These are phyloP conservation scores for Suhomyces panamericanus DNA, from an alignment of 1,139 yeast species.

Conservation along the genomic window DNA sequence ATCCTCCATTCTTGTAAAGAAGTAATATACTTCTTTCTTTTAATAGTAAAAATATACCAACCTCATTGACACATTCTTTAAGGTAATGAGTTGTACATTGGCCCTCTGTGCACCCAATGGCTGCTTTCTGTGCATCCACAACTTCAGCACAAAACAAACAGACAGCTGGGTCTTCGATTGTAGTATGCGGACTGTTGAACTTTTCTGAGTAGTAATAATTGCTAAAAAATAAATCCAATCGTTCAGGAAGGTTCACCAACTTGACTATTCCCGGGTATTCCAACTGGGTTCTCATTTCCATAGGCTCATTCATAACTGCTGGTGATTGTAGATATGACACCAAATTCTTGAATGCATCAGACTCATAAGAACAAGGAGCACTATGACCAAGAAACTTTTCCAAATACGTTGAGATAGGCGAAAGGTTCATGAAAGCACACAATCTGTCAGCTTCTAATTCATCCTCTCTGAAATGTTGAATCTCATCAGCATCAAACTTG, in stretches of 20 bases:
- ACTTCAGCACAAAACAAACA: constrained; percentile 81
- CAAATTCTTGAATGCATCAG: constrained; percentile 19
- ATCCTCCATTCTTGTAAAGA: constrained; percentile 71
- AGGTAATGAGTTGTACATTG: constrained; percentile 67
- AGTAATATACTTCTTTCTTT: constrained; percentile 70
- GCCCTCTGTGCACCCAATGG: constrained; percentile 55
- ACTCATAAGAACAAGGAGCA: constrained; percentile 14
- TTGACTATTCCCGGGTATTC: constrained; percentile 70
- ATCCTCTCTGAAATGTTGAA: constrained; percentile 16
- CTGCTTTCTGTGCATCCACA: constrained; percentile 62
- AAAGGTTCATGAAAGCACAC: constrained; percentile 54
- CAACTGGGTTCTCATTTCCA: constrained; percentile 26
- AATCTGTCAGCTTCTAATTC: constrained; percentile 59
- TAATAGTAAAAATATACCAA: constrained; percentile 80
- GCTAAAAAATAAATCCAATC: constrained; percentile 70
- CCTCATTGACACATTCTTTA: constrained; percentile 65
- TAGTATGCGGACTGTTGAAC: constrained; percentile 39
- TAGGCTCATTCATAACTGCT: background rate
- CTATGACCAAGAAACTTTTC: constrained; percentile 7
- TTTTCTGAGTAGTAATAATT: constrained; percentile 51
- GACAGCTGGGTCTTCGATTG: constrained; percentile 76
- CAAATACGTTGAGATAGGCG: constrained; percentile 24
- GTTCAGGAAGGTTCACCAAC: constrained; percentile 60
- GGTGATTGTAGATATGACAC: background rate
- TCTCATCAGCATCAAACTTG: constrained; percentile 42